Conservation (phyloP, 805 yeast species). For the Wickerhamomyces alni region DNA sequence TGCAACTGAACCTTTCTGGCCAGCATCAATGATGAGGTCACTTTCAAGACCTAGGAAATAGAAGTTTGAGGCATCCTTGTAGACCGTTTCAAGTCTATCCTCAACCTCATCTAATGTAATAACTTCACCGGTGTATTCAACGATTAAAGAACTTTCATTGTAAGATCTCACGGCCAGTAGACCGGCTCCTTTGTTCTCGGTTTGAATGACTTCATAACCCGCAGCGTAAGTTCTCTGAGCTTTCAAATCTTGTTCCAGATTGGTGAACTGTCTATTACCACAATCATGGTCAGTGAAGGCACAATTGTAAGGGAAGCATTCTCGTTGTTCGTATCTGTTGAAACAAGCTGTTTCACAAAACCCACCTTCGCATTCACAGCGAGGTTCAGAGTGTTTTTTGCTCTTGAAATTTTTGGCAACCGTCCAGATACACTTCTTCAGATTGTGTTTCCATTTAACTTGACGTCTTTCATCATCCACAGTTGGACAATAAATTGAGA, state of each 20-base stretch:
- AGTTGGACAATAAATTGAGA: constrained; percentile 28
- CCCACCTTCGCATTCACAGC: constrained; percentile 17
- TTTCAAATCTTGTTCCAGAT: constrained; percentile 12
- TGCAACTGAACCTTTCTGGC: constrained; percentile 40
- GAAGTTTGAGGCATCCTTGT: constrained; percentile 28
- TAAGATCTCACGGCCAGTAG: constrained; percentile 32
- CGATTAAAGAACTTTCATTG: constrained; percentile 32
- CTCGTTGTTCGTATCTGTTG: constrained; percentile 27
- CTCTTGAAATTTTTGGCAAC: neutral
- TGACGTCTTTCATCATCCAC: constrained; percentile 16
- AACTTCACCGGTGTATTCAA: constrained; percentile 47
- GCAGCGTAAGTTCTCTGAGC: constrained; percentile 15
- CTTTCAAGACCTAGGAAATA: constrained; percentile 38
- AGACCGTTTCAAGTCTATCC: constrained; percentile 27
- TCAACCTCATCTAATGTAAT: constrained; percentile 34
- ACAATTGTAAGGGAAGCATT: constrained; percentile 29
- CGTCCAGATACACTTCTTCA: constrained; percentile 17
- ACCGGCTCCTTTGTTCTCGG: constrained; percentile 38
- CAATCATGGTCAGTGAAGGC: constrained; percentile 26
- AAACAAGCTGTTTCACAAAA: constrained; percentile 29
- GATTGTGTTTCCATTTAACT: constrained; percentile 23
- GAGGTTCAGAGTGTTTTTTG: neutral
- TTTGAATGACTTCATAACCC: constrained; percentile 29
- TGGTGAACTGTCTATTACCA: constrained; percentile 32
- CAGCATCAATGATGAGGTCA: constrained; percentile 39